These are phyloP conservation scores for Austroboletus rostrupii DNA, from an alignment of 1,284 basidiomycete genomes.

Conservation along the genomic window DNA sequence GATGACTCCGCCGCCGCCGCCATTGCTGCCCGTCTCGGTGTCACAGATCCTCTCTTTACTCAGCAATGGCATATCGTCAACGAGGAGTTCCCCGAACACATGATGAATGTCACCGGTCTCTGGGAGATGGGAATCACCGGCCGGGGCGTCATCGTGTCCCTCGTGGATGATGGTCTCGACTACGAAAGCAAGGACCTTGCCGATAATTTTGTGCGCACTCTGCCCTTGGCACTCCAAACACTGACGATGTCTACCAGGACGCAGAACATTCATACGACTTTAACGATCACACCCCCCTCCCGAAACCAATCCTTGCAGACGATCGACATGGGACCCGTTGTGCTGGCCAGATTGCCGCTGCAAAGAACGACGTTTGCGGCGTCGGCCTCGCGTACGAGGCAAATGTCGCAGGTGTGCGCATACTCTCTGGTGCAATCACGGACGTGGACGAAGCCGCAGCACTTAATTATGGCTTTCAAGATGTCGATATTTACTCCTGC, in stretches of 20 bases:
- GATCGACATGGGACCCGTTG: constrained; percentile 98
- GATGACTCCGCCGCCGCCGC: constrained; percentile 36
- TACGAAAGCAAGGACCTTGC: constrained; percentile 85
- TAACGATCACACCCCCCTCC: constrained; percentile 88
- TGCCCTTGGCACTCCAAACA: background rate
- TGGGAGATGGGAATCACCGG: constrained; percentile 89
- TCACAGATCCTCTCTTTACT: constrained; percentile 84
- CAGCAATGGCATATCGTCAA: constrained; percentile 94
- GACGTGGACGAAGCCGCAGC: constrained; percentile 98
- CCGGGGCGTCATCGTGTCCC: constrained; percentile 79
- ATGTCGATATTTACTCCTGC: constrained; percentile 90
- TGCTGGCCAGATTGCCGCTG: constrained; percentile 96
- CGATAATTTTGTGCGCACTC: constrained; percentile 80
- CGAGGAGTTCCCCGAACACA: constrained; percentile 67
- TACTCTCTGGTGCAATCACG: constrained; percentile 93
- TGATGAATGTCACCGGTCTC: constrained; percentile 82
- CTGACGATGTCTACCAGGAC: constrained; percentile 49
- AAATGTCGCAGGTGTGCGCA: constrained; percentile 91
- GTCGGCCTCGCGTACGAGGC: constrained; percentile 92
- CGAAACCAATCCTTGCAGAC: constrained; percentile 84
- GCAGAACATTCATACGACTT: constrained; percentile 93
- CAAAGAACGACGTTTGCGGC: constrained; percentile 94
- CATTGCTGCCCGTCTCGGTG: constrained; percentile 61
- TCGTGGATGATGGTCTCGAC: constrained; percentile 97
- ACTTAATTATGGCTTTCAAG: constrained; percentile 91